Percentiles rank a stretch among this genome's conserved stretches.
These are phyloP conservation scores for Dimargaris cristalligena DNA, from an alignment of 192 early-diverging fungal species.

Conservation along the genomic window DNA sequence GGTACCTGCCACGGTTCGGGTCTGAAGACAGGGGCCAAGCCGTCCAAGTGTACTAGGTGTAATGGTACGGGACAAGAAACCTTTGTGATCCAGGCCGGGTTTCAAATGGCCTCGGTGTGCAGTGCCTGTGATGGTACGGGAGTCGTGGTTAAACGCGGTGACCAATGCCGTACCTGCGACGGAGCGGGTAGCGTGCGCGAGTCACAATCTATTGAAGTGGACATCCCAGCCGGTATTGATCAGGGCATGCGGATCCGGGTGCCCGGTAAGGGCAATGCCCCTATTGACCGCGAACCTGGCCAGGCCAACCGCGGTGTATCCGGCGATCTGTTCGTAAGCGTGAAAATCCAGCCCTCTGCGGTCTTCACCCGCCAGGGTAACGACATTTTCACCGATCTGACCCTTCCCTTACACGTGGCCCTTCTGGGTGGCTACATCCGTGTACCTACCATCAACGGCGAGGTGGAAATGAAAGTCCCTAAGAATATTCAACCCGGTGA, in stretches of 20 bases:
- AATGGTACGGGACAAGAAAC: slow-evolving; percentile 68
- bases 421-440: slow-evolving; percentile 72
- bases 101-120: slow-evolving; percentile 79
- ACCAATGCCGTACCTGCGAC: slow-evolving; percentile 59
- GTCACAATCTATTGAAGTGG: slow-evolving; percentile 47
- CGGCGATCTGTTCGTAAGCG: slow-evolving; percentile 74
- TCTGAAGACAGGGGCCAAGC: slow-evolving; percentile 54
- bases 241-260: slow-evolving; percentile 64
- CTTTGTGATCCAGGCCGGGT: slow-evolving; percentile 65
- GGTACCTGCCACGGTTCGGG: slow-evolving; percentile 66
- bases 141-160: slow-evolving; percentile 37
- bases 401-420: slow-evolving; percentile 71
- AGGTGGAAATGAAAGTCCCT: slow-evolving; percentile 78
- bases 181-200: slow-evolving; percentile 68
- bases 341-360: slow-evolving; percentile 52
- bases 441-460: slow-evolving; percentile 88
- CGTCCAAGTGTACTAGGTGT: slow-evolving; percentile 54
- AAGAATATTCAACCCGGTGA: slow-evolving; percentile 84
- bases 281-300: slow-evolving; percentile 22
- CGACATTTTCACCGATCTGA: slow-evolving; percentile 56
- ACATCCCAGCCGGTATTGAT: slow-evolving; percentile 77
- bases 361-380: slow-evolving; percentile 71
- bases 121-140: slow-evolving; percentile 73
- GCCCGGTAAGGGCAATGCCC: slow-evolving; percentile 64
- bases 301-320: slow-evolving; percentile 36